A percentile compares a stretch with the other conserved stretches of the same genome.
phyloP scores from a whole-genome alignment of 2,329 filamentous ascomycete genomes.

The Aspergillus cejpii region DNA sequence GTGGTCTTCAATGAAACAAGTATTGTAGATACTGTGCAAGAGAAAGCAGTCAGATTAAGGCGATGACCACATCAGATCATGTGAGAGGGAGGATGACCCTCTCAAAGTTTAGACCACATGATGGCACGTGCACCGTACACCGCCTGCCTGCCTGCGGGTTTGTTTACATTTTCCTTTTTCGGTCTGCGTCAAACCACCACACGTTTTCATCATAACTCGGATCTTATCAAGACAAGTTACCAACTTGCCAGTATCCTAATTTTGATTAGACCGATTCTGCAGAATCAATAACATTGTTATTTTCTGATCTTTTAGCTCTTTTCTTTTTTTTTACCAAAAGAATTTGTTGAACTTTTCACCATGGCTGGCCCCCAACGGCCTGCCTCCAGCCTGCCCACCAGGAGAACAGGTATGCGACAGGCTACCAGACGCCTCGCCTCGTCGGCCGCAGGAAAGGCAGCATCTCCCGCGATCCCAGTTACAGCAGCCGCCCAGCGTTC shows the following conservation, averaged over 20 bases:
- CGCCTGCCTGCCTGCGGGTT: constrained; percentile 15
- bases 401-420: constrained; percentile 47
- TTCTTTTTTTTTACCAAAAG: not conserved
- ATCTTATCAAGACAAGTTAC: not conserved
- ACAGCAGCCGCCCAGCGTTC: constrained; percentile 46
- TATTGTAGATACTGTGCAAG: not conserved
- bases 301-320: not conserved
- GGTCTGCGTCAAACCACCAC: constrained; percentile 13
- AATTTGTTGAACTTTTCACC: constrained; percentile 8
- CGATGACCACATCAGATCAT: constrained; percentile 21
- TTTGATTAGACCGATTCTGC: not conserved
- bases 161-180: constrained; percentile 30
- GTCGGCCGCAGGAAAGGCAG: constrained; percentile 48
- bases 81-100: constrained; percentile 23
- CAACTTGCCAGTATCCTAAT: not conserved
- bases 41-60: not conserved
- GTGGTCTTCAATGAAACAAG: not conserved
- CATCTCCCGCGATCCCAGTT: constrained; percentile 66
- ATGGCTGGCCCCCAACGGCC: constrained; percentile 54
- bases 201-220: constrained; percentile 2
- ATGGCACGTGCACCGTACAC: constrained; percentile 16
- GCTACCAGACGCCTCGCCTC: constrained; percentile 50
- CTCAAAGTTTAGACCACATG: constrained; percentile 5
- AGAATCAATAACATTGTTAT: not conserved
- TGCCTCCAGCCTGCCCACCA: constrained; percentile 43